Percentiles rank a stretch among this genome's conserved stretches.
phyloP scores from a whole-genome alignment of 805 yeast genomes.

The Candida hispaniensis region DNA sequence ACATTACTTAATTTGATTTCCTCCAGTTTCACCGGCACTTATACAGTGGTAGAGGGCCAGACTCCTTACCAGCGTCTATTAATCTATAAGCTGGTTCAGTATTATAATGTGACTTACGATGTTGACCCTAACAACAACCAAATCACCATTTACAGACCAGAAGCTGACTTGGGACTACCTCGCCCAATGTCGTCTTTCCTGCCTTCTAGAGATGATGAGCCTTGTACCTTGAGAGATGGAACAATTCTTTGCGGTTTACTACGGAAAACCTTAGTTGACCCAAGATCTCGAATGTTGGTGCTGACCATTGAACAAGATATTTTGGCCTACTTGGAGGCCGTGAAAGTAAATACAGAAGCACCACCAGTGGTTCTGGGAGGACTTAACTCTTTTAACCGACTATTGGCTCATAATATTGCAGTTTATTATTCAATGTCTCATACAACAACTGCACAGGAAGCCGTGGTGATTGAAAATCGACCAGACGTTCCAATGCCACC shows the following conservation, averaged over 20 bases:
- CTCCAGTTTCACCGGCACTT: background rate
- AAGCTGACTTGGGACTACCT: conserved; percentile 4
- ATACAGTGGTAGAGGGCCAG: conserved; percentile 7
- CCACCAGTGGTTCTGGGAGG: conserved; percentile 10
- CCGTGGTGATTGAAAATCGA: conserved; percentile 30
- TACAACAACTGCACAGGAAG: conserved; percentile 38
- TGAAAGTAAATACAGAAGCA: background rate
- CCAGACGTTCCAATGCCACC: conserved; percentile 3
- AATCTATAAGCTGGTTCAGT: conserved; percentile 15
- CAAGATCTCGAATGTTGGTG: conserved; percentile 8
- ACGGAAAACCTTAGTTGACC: conserved; percentile 11
- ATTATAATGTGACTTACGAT: conserved; percentile 14
- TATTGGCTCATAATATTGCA: conserved; percentile 59
- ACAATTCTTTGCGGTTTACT: conserved; percentile 6
- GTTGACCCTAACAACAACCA: conserved; percentile 13
- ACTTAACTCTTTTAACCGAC: conserved; percentile 56
- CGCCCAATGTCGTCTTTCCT: conserved; percentile 13
- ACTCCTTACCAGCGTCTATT: conserved; percentile 11
- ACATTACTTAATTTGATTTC: background rate
- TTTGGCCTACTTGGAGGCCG: conserved; percentile 5
- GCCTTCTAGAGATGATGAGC: conserved; percentile 6
- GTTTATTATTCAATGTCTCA: conserved; percentile 56
- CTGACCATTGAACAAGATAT: conserved; percentile 2
- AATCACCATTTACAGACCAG: conserved; percentile 14
- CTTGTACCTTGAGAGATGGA: conserved; percentile 3